Evolutionary conservation across 495 filamentous ascomycete genomes (phyloP), one percentile per base, ranked within the genome.

Genomic region (Penicillium cataractarum): DNA sequence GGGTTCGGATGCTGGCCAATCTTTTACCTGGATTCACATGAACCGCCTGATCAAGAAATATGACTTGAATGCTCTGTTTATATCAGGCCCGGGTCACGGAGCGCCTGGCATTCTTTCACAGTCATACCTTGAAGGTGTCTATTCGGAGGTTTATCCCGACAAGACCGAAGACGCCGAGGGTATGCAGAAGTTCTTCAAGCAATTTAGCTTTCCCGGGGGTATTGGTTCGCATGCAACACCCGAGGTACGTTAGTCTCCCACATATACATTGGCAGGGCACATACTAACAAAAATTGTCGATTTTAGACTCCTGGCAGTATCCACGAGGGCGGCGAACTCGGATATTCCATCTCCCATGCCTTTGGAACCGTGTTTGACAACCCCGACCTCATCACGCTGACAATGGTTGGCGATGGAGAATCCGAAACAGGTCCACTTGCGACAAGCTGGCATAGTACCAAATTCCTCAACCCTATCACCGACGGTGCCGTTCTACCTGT

Each of bases 11-110:
- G 86, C 89, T 17, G 89, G 88, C 31, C 89, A 90, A 70, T 85
- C 85, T 31, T 90, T 92, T 74, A 89, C 88, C 29, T 90, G 86
- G 77, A 88, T 90, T 75, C 89, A 92, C 74, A 87, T 90, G 83
- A 91, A 90, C 76, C 83, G 87, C 52, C 80, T 91, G 29, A 89
- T 90, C 79, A 90, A 86, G 70, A 91, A 90, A 72, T 90, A 90
- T 67, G 81, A 89, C 60, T 75, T 92, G 55, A 83, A 91, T 66
- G 79, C 83, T 21, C 80, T 91, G 61, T 90, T 88, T 71, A 73
- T 92, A 55, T 90, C 87, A 12, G 89, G 89, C 10, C 88, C 89
- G 15, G 89, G 89, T 55, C 89, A 92, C 64, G 89, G 89, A 50
- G 89, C 88, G 12, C 88, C 89, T 0, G 88, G 84, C 0, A 82